Evolutionary conservation across 306 rosid genomes (phyloP), one percentile per base, ranked within the genome.

Genomic region (Cucurbita ficifolia): DNA sequence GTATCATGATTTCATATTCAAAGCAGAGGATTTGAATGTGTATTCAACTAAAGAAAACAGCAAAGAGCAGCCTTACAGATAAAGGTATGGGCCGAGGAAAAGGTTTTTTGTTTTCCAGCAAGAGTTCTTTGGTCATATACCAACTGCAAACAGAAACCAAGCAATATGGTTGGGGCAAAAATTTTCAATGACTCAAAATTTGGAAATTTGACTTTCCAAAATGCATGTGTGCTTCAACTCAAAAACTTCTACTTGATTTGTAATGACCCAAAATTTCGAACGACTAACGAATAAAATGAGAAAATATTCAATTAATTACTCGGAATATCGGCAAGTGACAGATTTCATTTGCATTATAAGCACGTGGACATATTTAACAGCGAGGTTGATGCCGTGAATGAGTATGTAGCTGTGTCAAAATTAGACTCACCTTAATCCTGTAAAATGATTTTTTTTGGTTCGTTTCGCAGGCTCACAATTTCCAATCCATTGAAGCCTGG

Each of bases 141-240:
- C 74, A 70, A 70, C 74, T 70, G 74, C 50, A 35, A 72, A 33
- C 48, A 72, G 18, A 72, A 72, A 72, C 11, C 16, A 72, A 53
- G 75, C 33, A 36, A 72, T 72, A 10, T 17, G 11, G 18, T 16
- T 7, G 58, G 13, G n/a, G 3, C 1, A 42, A 39, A 64, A 17
- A 38, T 2, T 60, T 56, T 36, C 21, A 19, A 59, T 12, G 40
- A 61, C 7, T 59, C 67, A 29, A 59, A 59, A 33, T 59, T 21
- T 42, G 72, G 8, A 64, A 65, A 42, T 21, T 63, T 63, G 50
- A 63, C 50, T 38, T 39, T 8, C 54, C 35, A 67, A 43, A 67
- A 39, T 46, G 57, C 39, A 5, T 69, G 33, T 17, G 70, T n/a
- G 51, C 24, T 64, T 40, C 17, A 40, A 16, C 43, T 9, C 0